phyloP scores from a whole-genome alignment of 495 filamentous ascomycete genomes.

The Aspergillus ellipticus region DNA sequence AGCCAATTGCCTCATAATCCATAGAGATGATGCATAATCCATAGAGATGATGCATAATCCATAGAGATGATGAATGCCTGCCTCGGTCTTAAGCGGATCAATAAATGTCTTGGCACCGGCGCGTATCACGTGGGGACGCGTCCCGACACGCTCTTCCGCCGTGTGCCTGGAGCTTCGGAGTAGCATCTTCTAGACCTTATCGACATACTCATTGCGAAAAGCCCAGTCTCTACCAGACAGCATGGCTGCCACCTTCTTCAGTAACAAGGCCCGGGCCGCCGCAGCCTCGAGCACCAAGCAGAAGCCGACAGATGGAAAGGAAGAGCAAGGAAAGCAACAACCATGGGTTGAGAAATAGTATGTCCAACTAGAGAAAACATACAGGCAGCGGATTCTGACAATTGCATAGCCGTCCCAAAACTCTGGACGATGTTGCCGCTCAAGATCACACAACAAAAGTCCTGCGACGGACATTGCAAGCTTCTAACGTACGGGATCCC shows the following conservation, averaged over 20 bases:
- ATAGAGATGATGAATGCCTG: neutral
- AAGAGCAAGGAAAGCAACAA: conserved; percentile 64
- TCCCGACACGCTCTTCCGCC: conserved; percentile 22
- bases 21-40: too few species aligned
- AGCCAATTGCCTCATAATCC: too few species aligned
- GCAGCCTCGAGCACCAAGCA: conserved; percentile 51
- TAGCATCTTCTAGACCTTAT: neutral
- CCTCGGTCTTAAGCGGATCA: conserved; percentile 3
- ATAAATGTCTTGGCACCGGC: conserved; percentile 19
- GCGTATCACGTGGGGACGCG: conserved; percentile 44
- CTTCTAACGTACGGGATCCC: conserved; percentile 66
- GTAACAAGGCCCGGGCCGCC: conserved; percentile 85
- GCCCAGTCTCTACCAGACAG: too few species aligned
- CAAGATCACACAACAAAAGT: conserved; percentile 97
- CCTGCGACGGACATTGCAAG: conserved; percentile 87
- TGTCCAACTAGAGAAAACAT: conserved; percentile 16
- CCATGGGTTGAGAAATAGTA: conserved; percentile 99
- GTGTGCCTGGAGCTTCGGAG: conserved; percentile 12
- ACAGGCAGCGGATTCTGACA: conserved; percentile 2
- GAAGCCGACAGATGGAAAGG: conserved; percentile 55
- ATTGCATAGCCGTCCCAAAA: conserved; percentile 78
- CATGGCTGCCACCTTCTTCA: conserved; percentile 80
- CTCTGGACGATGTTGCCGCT: conserved; percentile 88
- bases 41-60: too few species aligned
- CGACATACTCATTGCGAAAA: neutral